Base-by-base conservation (phyloP, 768 basidiomycete genomes). In the Lactarius pseudohatsudake region DNA sequence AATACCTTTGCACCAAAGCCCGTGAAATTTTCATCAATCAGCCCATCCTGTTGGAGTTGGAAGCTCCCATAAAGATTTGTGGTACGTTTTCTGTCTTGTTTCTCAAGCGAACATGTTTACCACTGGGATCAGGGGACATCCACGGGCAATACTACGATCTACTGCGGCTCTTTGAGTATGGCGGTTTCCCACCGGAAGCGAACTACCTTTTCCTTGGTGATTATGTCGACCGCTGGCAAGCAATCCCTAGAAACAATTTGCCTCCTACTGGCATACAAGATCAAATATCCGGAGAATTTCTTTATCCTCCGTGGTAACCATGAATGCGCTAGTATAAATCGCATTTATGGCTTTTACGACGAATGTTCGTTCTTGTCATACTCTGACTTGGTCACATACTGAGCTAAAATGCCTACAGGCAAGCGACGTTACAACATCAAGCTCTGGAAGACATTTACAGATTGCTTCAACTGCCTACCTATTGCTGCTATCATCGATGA, bases 381-480 rank as follows among this genome's bases (percentile, higher is more conserved):
- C 47, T 45, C 59, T 59, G 16, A 58, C 43, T 54, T 59, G 57
- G 30, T 54, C 59, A 54, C 40, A 53, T 40, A 40, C n/a, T 69
- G 38, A 68, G 32, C 58, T 60, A 10, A 15, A 59, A 62, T 40
- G 6, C 60, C 32, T 18, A 40, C 76, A 98, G 96, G 96, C 85
- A 99, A 99, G 84, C 94, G 96, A 77, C 89, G 96, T 76, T 98
- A 98, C 85, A 99, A 98, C 84, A 99, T 99, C 86, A 99, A 99
- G 79, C 85, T 98, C 76, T 99, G 96, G 96, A 99, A 99, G 85
- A 99, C 96, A 41, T 99, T 99, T 79, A 99, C 96, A 66, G 96
- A 99, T 77, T 98, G 96, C 81, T 99, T 99, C 86, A 99, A 99
- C 82, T 98, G 96, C 77, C 82, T 98, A 71, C 96, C 96, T 43